Base-by-base conservation (phyloP, 495 filamentous ascomycete genomes). In the Friedmanniomyces endolithicus region DNA sequence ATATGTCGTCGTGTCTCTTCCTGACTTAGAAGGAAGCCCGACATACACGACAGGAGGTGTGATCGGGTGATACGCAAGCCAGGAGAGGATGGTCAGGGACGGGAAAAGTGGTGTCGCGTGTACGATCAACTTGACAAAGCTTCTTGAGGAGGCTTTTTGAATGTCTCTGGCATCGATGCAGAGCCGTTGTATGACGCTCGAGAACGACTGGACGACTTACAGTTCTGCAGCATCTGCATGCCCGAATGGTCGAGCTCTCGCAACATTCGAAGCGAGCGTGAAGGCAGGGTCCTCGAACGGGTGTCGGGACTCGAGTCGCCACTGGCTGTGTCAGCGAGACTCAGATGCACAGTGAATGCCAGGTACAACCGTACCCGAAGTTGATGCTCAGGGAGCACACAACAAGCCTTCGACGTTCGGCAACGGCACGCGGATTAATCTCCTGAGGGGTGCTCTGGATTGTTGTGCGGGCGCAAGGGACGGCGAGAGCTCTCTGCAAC, bases 341-440 rank as follows among this genome's bases (percentile, higher is more conserved):
- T 52, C 40, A 48, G 50, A 52, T 27, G 52, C 53, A 51, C 17
- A 44, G 19, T 44, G 47, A 46, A 61, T 61, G 58, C 51, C 58
- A 61, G 58, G 58, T 57, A 61, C 58, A 54, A 58, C 31, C 50
- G 55, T 47, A 61, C 39, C 58, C 53, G 54, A 50, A 24, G 19
- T 14, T 53, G 35, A 39, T 11, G 39, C 20, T 37, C 22, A 51
- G 16, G 9, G 43, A 49, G 44, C 47, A 47, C 44, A 17, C 51
- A 39, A 17, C 37, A 41, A 11, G 25, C 14, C 20, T 20, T 17
- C 24, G 19, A 47, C 22, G 20, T 25, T 16, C 44, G 48, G 53
- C 58, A 54, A 50, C 19, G 16, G 48, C 17, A 56, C 53, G 53
- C 53, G 49, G 27, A 57, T 52, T 54, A 61, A 57, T 57, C 49